Conservation (phyloP, 495 filamentous ascomycete species). For the Talaromyces stipitatus region DNA sequence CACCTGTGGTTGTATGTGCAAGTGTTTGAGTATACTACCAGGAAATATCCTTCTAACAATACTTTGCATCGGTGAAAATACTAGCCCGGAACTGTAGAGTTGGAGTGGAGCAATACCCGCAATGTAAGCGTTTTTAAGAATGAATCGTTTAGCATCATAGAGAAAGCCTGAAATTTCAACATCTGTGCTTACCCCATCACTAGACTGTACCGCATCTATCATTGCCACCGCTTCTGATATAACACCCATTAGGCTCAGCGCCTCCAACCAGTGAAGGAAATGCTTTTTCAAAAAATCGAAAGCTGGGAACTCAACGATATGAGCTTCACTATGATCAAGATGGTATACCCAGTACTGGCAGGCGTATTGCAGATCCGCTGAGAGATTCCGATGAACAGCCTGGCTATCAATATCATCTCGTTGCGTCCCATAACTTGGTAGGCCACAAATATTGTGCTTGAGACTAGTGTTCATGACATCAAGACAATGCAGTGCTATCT, state of each 20-base stretch:
- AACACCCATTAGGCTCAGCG: no score
- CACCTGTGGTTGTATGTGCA: constrained; percentile 6
- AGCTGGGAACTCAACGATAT: no score
- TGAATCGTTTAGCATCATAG: constrained; percentile 25
- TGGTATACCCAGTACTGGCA: constrained; percentile 29
- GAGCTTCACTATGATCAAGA: constrained; percentile 15
- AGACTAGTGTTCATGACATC: neutral
- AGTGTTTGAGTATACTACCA: neutral
- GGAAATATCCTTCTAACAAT: constrained; percentile 1
- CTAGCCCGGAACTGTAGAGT: constrained; percentile 14
- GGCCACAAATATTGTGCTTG: constrained; percentile 10
- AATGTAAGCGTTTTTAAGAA: constrained; percentile 16
- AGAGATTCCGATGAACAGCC: constrained; percentile 7
- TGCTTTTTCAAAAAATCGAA: no score
- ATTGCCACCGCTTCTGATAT: no score
- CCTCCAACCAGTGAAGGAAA: no score
- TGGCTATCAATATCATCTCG: neutral
- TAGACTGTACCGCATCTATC: constrained; percentile 6
- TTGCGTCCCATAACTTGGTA: constrained; percentile 4
- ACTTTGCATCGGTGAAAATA: constrained; percentile 20
- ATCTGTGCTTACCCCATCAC: constrained; percentile 10
- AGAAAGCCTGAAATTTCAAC: constrained; percentile 15
- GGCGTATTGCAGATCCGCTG: constrained; percentile 15
- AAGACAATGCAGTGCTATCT: neutral
- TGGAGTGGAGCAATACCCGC: constrained; percentile 19